A percentile compares a stretch with the other conserved stretches of the same genome.
phyloP scores from a whole-genome alignment of 768 basidiomycete genomes.

The Saitozyma sp. region DNA sequence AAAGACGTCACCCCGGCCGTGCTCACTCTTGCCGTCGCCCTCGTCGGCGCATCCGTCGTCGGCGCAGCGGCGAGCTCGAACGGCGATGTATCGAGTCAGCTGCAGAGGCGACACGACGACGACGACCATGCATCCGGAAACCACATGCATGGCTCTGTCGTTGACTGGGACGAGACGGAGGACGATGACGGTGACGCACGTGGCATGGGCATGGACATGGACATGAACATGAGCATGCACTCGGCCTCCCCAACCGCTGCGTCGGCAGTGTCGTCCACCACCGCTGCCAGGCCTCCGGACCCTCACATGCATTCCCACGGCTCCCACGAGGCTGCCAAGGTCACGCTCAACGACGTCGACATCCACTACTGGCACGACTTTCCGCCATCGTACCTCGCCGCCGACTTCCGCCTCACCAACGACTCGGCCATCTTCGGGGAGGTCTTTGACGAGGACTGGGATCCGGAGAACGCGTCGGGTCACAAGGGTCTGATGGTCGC shows the following conservation, averaged over 20 bases:
- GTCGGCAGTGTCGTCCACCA: not conserved
- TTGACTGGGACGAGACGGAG: not conserved
- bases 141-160: no score
- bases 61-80: no score
- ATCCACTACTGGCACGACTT: slow-evolving; percentile 33
- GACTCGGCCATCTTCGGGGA: slow-evolving; percentile 43
- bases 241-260: not conserved
- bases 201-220: slow-evolving; percentile 7
- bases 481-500: slow-evolving; percentile 63
- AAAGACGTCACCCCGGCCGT: no score
- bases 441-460: slow-evolving; percentile 33
- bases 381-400: slow-evolving; percentile 38
- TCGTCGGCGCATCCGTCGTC: no score
- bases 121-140: no score
- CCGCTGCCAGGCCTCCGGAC: not conserved
- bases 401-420: slow-evolving; percentile 32
- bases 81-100: no score
- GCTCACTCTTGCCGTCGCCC: no score
- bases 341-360: slow-evolving; percentile 19
- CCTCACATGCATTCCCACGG: slow-evolving; percentile 22
- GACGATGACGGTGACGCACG: not conserved
- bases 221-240: slow-evolving; percentile 14
- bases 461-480: slow-evolving; percentile 19
- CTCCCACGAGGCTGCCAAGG: slow-evolving; percentile 27
- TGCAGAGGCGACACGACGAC: no score